Evolutionary conservation across 352 stramenopile species (phyloP).

Genomic region (Globisporangium radiosum): DNA sequence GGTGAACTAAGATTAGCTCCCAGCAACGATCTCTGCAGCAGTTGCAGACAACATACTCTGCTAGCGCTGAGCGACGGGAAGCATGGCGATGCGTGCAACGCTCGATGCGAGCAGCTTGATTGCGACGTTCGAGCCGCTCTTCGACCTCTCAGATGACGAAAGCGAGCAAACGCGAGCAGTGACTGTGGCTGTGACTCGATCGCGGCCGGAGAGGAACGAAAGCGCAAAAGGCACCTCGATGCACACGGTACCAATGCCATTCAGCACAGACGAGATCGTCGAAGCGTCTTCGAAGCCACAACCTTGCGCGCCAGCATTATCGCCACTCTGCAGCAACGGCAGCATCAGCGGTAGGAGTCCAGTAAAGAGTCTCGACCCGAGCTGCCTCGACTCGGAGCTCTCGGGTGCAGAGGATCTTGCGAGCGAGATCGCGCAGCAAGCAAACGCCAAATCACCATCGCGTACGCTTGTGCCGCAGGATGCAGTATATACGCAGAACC

Average conservation of each 20-base stretch:
- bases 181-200: not conserved
- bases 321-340: too few species aligned
- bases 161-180: not conserved
- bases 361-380: not conserved
- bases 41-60: too few species aligned
- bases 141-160: constrained; percentile 21
- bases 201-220: not conserved
- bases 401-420: constrained; percentile 6
- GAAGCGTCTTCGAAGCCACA: not conserved
- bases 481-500: not conserved
- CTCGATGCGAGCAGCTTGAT: constrained; percentile 21
- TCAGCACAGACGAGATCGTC: constrained; percentile 11
- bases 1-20: not conserved
- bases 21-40: too few species aligned
- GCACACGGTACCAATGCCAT: not conserved
- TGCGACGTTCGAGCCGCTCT: constrained; percentile 24
- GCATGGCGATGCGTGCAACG: constrained; percentile 9
- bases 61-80: not conserved
- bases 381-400: constrained; percentile 6
- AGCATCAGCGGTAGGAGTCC: not conserved
- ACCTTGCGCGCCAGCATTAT: not conserved
- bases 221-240: not conserved
- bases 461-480: not conserved
- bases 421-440: constrained; percentile 7
- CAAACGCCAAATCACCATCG: not conserved